A percentile compares a stretch with the other conserved stretches of the same genome.
These are phyloP conservation scores for Leccinum pellstonianum DNA, from an alignment of 768 basidiomycete species.

Conservation along the genomic window DNA sequence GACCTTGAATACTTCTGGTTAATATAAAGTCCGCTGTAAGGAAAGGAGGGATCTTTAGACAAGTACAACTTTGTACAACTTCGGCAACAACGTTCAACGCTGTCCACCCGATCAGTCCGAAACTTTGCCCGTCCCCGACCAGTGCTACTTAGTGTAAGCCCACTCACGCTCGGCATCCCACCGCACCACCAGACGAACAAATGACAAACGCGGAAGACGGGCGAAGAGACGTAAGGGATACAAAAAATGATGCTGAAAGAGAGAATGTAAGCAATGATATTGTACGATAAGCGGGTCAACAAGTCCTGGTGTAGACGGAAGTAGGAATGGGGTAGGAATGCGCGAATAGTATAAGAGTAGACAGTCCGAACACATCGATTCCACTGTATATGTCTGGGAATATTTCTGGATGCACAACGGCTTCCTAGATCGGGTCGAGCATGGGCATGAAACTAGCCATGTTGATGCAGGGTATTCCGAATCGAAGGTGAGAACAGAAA, in stretches of 20 bases:
- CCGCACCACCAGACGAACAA: conserved; percentile 5
- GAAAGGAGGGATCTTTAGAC: conserved; percentile 1
- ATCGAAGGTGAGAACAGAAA: neutral
- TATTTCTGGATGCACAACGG: conserved; percentile 26
- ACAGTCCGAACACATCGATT: conserved; percentile 20
- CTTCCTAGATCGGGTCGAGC: conserved; percentile 26
- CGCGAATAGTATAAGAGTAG: conserved; percentile 25
- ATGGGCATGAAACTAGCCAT: conserved; percentile 3
- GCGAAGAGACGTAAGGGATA: conserved; percentile 13
- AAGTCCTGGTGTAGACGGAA: conserved; percentile 24
- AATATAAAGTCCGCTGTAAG: conserved; percentile 21
- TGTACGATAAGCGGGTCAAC: conserved; percentile 31
- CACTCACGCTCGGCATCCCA: neutral
- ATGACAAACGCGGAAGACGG: conserved; percentile 1
- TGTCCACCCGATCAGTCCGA: conserved; percentile 14
- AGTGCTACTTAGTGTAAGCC: neutral
- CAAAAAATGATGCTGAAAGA: conserved; percentile 19
- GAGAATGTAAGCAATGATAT: conserved; percentile 30
- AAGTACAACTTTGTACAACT: conserved; percentile 16
- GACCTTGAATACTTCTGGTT: conserved; percentile 10
- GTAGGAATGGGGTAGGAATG: conserved; percentile 25
- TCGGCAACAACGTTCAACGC: conserved; percentile 9
- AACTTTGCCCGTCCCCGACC: neutral
- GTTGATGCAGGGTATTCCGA: conserved; percentile 8
- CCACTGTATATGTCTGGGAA: conserved; percentile 21